Evolutionary conservation across 345 rosid genomes (phyloP).

Genomic region (Salix purpurea): DNA sequence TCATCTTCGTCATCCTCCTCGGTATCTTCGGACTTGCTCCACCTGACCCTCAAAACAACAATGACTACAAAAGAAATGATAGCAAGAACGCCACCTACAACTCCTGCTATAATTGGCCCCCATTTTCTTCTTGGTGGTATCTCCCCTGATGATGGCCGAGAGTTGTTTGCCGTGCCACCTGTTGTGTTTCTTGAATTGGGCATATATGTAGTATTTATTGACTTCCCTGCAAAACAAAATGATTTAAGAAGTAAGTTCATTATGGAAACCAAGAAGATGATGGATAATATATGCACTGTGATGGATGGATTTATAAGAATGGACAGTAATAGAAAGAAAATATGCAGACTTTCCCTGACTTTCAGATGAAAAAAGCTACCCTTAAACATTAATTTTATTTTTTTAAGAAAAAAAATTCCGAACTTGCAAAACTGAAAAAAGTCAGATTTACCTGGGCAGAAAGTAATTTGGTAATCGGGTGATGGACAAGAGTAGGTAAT

Average conservation of each 20-base stretch:
- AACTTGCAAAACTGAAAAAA: background rate
- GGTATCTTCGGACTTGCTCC: background rate
- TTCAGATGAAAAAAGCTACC: background rate
- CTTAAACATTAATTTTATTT: too few relatives aligned
- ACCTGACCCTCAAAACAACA: background rate
- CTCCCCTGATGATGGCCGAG: too few relatives aligned
- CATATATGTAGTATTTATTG: too few relatives aligned
- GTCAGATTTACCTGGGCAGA: background rate
- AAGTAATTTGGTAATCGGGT: background rate
- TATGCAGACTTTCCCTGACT: too few relatives aligned
- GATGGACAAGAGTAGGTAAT: background rate
- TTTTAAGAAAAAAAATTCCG: background rate
- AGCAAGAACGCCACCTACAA: background rate
- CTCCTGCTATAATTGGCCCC: background rate
- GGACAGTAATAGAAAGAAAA: too few relatives aligned
- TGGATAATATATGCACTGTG: background rate
- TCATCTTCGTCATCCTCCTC: background rate
- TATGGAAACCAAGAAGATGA: background rate
- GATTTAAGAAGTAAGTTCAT: too few relatives aligned
- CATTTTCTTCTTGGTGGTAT: background rate
- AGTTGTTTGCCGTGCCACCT: too few relatives aligned
- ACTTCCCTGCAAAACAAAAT: background rate
- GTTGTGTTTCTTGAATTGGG: too few relatives aligned
- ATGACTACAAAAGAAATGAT: background rate
- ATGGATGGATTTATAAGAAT: background rate